phyloP scores from a whole-genome alignment of 2,329 filamentous ascomycete genomes.

The Beauveria brongniartii region DNA sequence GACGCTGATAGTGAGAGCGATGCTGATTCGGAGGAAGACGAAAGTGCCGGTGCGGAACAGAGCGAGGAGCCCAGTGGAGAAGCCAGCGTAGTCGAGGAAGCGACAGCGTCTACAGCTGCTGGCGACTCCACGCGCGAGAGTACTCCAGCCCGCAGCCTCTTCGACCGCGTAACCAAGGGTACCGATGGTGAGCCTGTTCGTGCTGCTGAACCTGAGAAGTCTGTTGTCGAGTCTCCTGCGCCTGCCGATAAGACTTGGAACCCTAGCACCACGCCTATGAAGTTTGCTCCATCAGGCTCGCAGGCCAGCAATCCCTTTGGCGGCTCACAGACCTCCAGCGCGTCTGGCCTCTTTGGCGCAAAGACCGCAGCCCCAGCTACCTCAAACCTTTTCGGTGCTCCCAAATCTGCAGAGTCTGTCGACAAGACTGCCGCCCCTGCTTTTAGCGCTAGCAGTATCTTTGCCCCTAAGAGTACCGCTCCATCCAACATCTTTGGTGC shows the following conservation, averaged over 20 bases:
- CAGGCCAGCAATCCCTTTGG: conserved; percentile 26
- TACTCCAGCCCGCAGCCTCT: conserved; percentile 42
- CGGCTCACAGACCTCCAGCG: conserved; percentile 6
- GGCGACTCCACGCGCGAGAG: conserved; percentile 30
- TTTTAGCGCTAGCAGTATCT: conserved; percentile 24
- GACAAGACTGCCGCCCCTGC: conserved; percentile 14
- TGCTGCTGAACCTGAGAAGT: conserved; percentile 19
- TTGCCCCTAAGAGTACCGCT: conserved; percentile 28
- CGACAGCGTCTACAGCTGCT: conserved; percentile 20
- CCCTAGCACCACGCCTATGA: conserved; percentile 44
- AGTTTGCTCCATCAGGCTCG: conserved; percentile 36
- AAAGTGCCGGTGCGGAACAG: conserved; percentile 34
- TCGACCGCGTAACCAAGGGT: conserved; percentile 46
- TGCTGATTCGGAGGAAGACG: conserved; percentile 34
- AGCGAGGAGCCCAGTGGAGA: conserved; percentile 36
- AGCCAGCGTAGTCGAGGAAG: conserved; percentile 35
- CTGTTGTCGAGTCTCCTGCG: conserved; percentile 18
- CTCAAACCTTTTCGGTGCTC: not conserved
- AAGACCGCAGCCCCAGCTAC: not conserved
- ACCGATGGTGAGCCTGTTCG: conserved; percentile 42
- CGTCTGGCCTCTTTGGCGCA: conserved; percentile 14
- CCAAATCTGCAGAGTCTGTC: not conserved
- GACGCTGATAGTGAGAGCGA: conserved; percentile 41
- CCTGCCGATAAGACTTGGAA: conserved; percentile 33
- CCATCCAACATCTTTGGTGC: conserved; percentile 29